Evolutionary conservation across 2,329 filamentous ascomycete genomes (phyloP).

Genomic region (Neofusicoccum umdonicola): DNA sequence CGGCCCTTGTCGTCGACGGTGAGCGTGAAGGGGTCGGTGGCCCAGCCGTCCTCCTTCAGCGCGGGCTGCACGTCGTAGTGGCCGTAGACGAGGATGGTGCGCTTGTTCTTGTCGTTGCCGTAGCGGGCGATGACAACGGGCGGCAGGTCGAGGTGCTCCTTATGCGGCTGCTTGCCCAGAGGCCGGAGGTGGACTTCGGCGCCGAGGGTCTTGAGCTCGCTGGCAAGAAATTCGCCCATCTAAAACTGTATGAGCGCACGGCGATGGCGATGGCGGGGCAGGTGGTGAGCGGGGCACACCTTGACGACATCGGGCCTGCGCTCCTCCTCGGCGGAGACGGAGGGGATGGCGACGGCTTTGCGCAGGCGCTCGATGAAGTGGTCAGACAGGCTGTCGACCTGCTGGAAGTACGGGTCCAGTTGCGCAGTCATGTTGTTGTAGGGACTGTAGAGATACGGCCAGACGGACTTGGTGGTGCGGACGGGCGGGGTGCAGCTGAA

Average conservation of each 20-base stretch:
- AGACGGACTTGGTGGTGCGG: slow-evolving; percentile 22
- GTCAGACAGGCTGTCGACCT: slow-evolving; percentile 77
- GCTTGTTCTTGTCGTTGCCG: slow-evolving; percentile 86
- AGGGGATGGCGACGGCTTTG: slow-evolving; percentile 93
- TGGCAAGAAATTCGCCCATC: slow-evolving; percentile 90
- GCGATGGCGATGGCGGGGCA: not conserved
- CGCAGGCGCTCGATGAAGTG: slow-evolving; percentile 87
- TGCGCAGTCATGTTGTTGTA: slow-evolving; percentile 81
- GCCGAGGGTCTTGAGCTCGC: slow-evolving; percentile 78
- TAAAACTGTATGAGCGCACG: slow-evolving; percentile 28
- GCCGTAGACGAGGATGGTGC: slow-evolving; percentile 93
- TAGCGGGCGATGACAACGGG: slow-evolving; percentile 91
- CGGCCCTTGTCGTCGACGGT: slow-evolving; percentile 84
- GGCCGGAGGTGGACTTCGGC: slow-evolving; percentile 83
- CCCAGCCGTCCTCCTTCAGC: slow-evolving; percentile 90
- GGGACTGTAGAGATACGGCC: slow-evolving; percentile 50
- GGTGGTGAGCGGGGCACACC: slow-evolving; percentile 39
- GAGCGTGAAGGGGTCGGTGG: slow-evolving; percentile 88
- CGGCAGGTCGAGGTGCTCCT: slow-evolving; percentile 85
- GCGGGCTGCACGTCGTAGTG: slow-evolving; percentile 99
- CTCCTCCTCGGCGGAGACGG: slow-evolving; percentile 86
- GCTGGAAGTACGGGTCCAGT: slow-evolving; percentile 87
- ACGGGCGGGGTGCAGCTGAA: slow-evolving; percentile 3
- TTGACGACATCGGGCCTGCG: slow-evolving; percentile 88
- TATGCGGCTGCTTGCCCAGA: slow-evolving; percentile 87